Evolutionary conservation across 2,329 filamentous ascomycete genomes (phyloP).

Genomic region (Rutstroemia sp.): DNA sequence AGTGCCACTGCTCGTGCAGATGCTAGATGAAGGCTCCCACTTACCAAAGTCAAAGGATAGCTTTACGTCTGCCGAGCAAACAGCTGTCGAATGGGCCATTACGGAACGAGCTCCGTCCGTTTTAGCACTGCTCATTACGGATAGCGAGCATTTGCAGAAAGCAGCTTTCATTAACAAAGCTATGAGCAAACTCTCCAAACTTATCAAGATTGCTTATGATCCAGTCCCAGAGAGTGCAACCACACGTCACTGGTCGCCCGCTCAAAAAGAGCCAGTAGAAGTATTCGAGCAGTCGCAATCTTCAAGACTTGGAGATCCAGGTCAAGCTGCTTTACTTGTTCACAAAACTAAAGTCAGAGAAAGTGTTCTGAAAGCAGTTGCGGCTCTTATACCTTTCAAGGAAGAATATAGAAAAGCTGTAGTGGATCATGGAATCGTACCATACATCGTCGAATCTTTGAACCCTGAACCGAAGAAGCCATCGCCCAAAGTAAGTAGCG

Average conservation of each 20-base stretch:
- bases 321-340: conserved; percentile 50
- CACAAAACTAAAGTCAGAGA: conserved; percentile 74
- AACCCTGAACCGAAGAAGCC: conserved; percentile 52
- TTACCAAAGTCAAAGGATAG: conserved; percentile 34
- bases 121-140: conserved; percentile 70
- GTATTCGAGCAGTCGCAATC: conserved; percentile 24
- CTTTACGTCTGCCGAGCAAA: conserved; percentile 30
- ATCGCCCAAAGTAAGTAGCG: conserved; percentile 29
- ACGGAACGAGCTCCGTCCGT: conserved; percentile 68
- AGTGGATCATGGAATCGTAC: conserved; percentile 72
- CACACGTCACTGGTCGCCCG: conserved; percentile 47
- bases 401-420: conserved; percentile 79
- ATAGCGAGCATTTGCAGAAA: conserved; percentile 73
- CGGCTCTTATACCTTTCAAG: conserved; percentile 72
- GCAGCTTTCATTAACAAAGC: conserved; percentile 67
- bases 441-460: conserved; percentile 78
- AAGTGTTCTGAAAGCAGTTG: conserved; percentile 68
- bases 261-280: conserved; percentile 12
- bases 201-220: conserved; percentile 61
- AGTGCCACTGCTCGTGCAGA: conserved; percentile 60
- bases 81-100: conserved; percentile 42
- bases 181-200: conserved; percentile 53
- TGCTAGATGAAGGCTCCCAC: conserved; percentile 49
- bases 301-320: conserved; percentile 50
- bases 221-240: conserved; percentile 40